Percentiles rank a stretch among this genome's conserved stretches.
Conservation (phyloP, 352 stramenopile species). For the Globisporangium middletonii region DNA sequence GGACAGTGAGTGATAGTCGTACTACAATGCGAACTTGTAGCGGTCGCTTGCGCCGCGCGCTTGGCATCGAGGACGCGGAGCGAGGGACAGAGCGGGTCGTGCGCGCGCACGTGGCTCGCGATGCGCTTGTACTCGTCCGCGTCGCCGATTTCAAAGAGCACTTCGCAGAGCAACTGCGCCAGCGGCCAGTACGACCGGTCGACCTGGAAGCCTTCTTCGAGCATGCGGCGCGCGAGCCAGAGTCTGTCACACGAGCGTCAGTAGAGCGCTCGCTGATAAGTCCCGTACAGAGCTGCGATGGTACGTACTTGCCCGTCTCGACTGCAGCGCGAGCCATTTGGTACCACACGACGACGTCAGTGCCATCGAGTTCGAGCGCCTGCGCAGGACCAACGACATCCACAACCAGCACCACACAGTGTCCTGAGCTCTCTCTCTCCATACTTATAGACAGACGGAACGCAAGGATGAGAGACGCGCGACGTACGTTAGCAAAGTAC, state of each 20-base stretch:
- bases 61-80: constrained; percentile 24
- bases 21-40: not conserved
- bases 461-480: too few species aligned
- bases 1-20: not conserved
- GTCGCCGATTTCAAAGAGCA: constrained; percentile 53
- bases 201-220: constrained; percentile 54
- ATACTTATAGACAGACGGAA: not conserved
- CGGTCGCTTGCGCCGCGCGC: not conserved
- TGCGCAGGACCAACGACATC: constrained; percentile 11
- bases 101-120: constrained; percentile 30
- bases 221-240: constrained; percentile 47
- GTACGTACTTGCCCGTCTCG: constrained; percentile 41
- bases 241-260: constrained; percentile 16
- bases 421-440: not conserved
- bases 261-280: too few species aligned
- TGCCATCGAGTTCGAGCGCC: constrained; percentile 53
- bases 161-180: constrained; percentile 44
- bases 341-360: constrained; percentile 73
- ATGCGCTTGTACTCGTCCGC: constrained; percentile 38
- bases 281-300: not conserved
- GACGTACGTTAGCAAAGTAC: constrained; percentile 36
- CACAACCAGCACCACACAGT: not conserved
- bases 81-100: constrained; percentile 37
- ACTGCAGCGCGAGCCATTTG: constrained; percentile 57
- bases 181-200: constrained; percentile 66